Evolutionary conservation across 129 eudicot genomes (phyloP), one percentile per base, ranked within the genome.

Genomic region (Pittosporum tobira): DNA sequence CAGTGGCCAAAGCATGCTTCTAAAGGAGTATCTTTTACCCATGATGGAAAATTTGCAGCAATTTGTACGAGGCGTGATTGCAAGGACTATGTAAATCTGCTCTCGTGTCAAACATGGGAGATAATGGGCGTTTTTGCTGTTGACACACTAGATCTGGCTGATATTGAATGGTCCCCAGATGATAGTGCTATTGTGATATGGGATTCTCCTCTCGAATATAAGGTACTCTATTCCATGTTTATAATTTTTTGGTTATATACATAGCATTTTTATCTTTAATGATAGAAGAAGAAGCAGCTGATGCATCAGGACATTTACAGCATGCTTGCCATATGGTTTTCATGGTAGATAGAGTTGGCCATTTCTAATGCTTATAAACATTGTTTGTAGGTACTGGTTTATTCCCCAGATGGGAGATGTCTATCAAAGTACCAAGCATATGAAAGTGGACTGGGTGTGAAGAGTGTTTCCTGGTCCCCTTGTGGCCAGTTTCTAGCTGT

Each of bases 121-220:
- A 87, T 84, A 58, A 79, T 93, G 84, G 93, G 96, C 65, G 86
- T 74, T 73, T 93, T 87, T 76, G 96, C 99, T 51, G 99, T 93
- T 23, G 99, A 93, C 58, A 93, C 99, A 3, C 48, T 93, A 66
- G 99, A 93, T 76, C 59, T 93, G 75, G 82, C 91, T 71, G 99
- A 93, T 71, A 76, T 93, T 45, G 85, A 93, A 67, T 93, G 99
- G 99, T 93, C 99, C 37, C 96, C 99, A 10, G 96, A 93, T 81
- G 99, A 93, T 57, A 87, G 85, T 59, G 88, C 99, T 47, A 79
- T 93, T 66, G 94, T 93, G 55, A 80, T 87, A 57, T 93, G 99
- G 99, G 99, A 93, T 81, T 93, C 96, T 18, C 75, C 78, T 70
- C 88, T 93, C 30, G 99, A 93, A 51, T 93, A 93, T 43, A 93